Percentiles rank a stretch among this genome's conserved stretches.
Evolutionary conservation across 179 eudicot species (phyloP).

Genomic region (Amaranthus tricolor): DNA sequence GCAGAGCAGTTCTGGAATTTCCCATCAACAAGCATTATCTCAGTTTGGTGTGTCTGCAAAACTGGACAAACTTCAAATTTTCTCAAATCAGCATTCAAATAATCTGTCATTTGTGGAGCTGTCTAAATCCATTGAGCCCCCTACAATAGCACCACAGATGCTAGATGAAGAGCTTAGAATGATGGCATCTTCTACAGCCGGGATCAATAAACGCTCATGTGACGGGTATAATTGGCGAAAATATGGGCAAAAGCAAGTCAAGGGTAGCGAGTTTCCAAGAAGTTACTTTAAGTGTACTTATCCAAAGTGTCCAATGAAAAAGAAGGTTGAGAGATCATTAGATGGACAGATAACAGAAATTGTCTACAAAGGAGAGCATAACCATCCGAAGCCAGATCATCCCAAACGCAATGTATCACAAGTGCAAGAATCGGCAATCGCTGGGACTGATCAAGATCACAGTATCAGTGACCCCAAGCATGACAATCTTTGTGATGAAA

Average conservation of each 20-base stretch:
- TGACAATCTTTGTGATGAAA: conserved; percentile 22
- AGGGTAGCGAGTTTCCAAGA: conserved; percentile 77
- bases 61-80: conserved; percentile 21
- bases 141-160: conserved; percentile 25
- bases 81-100: conserved; percentile 24
- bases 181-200: conserved; percentile 29
- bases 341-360: conserved; percentile 72
- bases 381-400: conserved; percentile 57
- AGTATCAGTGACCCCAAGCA: conserved; percentile 25
- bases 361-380: conserved; percentile 80
- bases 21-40: conserved; percentile 39
- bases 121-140: conserved; percentile 25
- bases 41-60: conserved; percentile 33
- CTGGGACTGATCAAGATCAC: conserved; percentile 32
- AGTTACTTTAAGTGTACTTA: conserved; percentile 81
- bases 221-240: conserved; percentile 89
- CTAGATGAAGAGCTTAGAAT: conserved; percentile 36
- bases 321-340: conserved; percentile 62
- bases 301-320: conserved; percentile 65
- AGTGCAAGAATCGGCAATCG: conserved; percentile 30
- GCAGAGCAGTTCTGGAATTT: conserved; percentile 42
- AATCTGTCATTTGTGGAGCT: conserved; percentile 24
- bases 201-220: conserved; percentile 49
- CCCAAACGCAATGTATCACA: conserved; percentile 39
- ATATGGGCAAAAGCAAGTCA: conserved; percentile 87